These are phyloP conservation scores for Quercus bicolor DNA, from an alignment of 306 rosid genomes.

Conservation along the genomic window DNA sequence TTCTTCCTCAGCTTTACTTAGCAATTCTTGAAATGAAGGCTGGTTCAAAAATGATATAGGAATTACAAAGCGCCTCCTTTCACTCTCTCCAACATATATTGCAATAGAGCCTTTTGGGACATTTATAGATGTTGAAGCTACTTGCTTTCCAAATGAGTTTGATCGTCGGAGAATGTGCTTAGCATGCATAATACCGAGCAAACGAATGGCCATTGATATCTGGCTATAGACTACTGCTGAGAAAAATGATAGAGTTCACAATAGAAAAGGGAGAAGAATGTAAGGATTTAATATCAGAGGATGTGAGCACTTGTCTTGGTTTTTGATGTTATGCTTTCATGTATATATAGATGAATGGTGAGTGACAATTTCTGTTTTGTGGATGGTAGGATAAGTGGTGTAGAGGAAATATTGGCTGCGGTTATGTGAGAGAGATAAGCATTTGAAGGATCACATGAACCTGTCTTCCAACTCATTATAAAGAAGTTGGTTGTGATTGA, in stretches of 20 bases:
- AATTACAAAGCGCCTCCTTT: conserved; percentile 34
- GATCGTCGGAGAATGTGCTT: conserved; percentile 8
- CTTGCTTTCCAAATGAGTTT: conserved; percentile 3
- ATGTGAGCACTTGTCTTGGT: conserved; percentile 8
- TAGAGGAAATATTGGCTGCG: not conserved
- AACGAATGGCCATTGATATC: conserved; percentile 2
- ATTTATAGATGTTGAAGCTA: not conserved
- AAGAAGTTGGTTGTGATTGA: conserved; percentile 1
- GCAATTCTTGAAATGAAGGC: conserved; percentile 30
- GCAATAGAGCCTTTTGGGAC: conserved; percentile 27
- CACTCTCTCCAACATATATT: conserved; percentile 34
- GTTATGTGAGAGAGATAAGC: not conserved
- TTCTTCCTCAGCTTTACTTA: conserved; percentile 28
- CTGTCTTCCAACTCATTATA: not conserved
- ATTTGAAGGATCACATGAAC: conserved; percentile 20
- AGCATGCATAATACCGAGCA: not conserved
- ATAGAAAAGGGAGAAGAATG: not conserved
- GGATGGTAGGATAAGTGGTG: not conserved
- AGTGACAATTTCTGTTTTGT: not conserved
- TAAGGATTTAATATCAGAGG: not conserved
- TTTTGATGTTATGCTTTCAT: not conserved
- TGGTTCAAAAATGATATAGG: conserved; percentile 32
- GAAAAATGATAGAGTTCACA: not conserved
- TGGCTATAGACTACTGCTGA: not conserved
- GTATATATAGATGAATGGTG: conserved; percentile 1